Evolutionary conservation across 1,284 basidiomycete genomes (phyloP), one percentile per base, ranked within the genome.

Genomic region (Trichosporon sp.): DNA sequence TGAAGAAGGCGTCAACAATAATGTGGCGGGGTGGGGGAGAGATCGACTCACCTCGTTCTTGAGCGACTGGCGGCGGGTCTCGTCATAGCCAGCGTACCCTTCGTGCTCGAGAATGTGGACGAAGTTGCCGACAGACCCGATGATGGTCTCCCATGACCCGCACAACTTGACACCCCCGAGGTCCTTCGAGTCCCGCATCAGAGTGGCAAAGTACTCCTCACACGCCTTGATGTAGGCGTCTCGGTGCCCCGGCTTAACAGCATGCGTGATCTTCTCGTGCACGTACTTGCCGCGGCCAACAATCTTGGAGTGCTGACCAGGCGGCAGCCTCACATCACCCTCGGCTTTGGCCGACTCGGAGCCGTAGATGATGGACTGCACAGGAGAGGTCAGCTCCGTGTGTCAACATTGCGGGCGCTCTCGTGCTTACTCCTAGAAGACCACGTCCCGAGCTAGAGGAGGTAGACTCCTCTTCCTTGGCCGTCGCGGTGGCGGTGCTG

Each of bases 101-200:
- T 95, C 92, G 78, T 95, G 95, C 81, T 95, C 93, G 27, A 93
- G 85, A 72, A 97, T 89, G 76, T 92, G 91, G 3, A 89, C 91
- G 67, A 80, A 82, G 66, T 78, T 76, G 78, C 96, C 95, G 72
- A 93, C 90, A 69, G 92, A 88, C 56, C 95, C 95, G 31, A 97
- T 87, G 44, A 92, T 78, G 1, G 90, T 75, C 83, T 97, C 93
- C 92, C 93, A 98, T 76, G 89, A 92, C 32, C 95, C 95, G 2
- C 91, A 92, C 68, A 97, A 85, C 83, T 95, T 95, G 71, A 95
- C 90, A 65, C 77, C 75, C 8, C 90, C 87, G 64, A 95, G 81
- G 62, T 89, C 86, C 23, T 87, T 80, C 18, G 76, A 76, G 58
- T 92, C 90, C 62, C 89, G 87, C 78, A 89, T 89, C 68, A 97